These are phyloP conservation scores for Calonectria pseudoreteaudii DNA, from an alignment of 2,329 filamentous ascomycete species.

Conservation along the genomic window DNA sequence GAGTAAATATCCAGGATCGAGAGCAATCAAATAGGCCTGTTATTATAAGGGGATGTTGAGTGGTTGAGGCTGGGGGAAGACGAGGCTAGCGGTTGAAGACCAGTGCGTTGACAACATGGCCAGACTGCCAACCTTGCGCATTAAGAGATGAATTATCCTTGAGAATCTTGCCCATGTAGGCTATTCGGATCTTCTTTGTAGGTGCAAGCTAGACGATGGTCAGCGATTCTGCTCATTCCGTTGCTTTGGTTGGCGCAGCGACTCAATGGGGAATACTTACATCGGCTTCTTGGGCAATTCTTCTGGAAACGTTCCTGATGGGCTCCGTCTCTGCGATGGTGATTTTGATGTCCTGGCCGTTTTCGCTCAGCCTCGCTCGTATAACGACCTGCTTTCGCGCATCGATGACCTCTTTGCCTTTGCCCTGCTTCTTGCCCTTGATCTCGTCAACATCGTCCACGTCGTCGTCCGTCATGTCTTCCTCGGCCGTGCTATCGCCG, in stretches of 20 bases:
- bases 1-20: neutral
- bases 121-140: conserved; percentile 80
- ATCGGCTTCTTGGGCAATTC: conserved; percentile 71
- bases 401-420: conserved; percentile 68
- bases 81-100: conserved; percentile 65
- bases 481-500: conserved; percentile 55
- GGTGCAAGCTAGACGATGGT: conserved; percentile 62
- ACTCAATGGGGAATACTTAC: conserved; percentile 58
- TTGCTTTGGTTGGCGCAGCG: neutral
- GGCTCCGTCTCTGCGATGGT: conserved; percentile 69
- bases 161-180: conserved; percentile 85
- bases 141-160: conserved; percentile 74
- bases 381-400: conserved; percentile 68
- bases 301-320: conserved; percentile 72
- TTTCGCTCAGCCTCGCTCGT: conserved; percentile 74
- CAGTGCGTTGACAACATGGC: conserved; percentile 82
- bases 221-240: conserved; percentile 3
- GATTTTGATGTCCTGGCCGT: conserved; percentile 72
- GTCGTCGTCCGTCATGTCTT: conserved; percentile 55
- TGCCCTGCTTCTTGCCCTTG: conserved; percentile 63
- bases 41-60: neutral
- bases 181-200: conserved; percentile 74
- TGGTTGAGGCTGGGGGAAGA: neutral
- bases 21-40: neutral
- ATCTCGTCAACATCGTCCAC: conserved; percentile 47